Evolutionary conservation across 2,329 filamentous ascomycete genomes (phyloP).

Genomic region (Aureobasidium lini): DNA sequence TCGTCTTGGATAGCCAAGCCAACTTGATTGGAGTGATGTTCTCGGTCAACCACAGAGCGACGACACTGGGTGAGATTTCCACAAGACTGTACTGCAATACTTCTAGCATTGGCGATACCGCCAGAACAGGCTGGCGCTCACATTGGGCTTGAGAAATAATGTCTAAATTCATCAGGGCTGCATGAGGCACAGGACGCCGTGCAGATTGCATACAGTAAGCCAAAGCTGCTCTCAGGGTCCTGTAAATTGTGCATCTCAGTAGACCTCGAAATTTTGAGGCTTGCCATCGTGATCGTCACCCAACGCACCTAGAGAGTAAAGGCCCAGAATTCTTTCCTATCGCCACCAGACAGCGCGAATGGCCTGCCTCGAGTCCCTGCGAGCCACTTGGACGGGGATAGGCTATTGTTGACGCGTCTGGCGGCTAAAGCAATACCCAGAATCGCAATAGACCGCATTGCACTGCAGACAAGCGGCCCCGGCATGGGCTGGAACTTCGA

Average conservation of each 20-base stretch:
- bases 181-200: not conserved
- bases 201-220: not conserved
- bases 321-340: not conserved
- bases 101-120: not conserved
- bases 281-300: no score
- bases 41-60: not conserved
- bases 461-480: not conserved
- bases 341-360: not conserved
- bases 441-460: not conserved
- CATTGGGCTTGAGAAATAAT: not conserved
- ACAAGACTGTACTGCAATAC: not conserved
- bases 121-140: not conserved
- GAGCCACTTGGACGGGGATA: not conserved
- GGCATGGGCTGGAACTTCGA: not conserved
- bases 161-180: not conserved
- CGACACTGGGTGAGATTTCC: not conserved
- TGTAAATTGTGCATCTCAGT: not conserved
- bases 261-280: no score
- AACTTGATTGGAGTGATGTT: not conserved
- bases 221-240: not conserved
- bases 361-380: not conserved
- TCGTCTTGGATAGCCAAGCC: not conserved
- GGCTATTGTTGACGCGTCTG: conserved; percentile 10
- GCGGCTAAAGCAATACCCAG: conserved; percentile 6
- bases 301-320: not conserved